These are phyloP conservation scores for Trypanosoma conorhini DNA, from an alignment of 208 protist species.

Conservation along the genomic window DNA sequence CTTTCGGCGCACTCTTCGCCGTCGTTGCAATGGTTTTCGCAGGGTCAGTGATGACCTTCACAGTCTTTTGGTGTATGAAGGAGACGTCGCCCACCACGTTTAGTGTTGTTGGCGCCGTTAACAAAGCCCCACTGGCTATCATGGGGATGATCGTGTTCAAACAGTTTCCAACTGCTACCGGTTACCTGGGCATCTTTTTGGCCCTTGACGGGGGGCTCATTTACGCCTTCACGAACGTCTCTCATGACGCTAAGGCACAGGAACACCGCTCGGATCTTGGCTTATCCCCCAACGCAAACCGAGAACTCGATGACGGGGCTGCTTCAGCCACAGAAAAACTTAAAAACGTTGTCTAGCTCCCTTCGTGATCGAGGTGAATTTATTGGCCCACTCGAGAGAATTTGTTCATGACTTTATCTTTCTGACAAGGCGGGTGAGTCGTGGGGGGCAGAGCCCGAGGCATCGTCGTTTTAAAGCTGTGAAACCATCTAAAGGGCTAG, in stretches of 20 bases:
- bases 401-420: no score
- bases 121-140: conserved; percentile 84
- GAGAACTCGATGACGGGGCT: background rate
- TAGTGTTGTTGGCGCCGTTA: conserved; percentile 83
- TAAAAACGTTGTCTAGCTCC: background rate
- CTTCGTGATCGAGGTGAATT: no score
- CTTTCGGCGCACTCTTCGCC: conserved; percentile 26
- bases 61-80: conserved; percentile 89
- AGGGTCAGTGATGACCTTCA: conserved; percentile 81
- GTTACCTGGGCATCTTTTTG: conserved; percentile 73
- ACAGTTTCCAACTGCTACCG: conserved; percentile 67
- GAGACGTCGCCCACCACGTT: conserved; percentile 91
- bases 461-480: no score
- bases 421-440: no score
- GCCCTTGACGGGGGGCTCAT: conserved; percentile 71
- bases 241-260: conserved; percentile 18
- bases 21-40: conserved; percentile 53
- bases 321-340: background rate
- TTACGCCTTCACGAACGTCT: conserved; percentile 70
- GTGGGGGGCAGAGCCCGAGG: no score
- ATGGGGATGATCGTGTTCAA: conserved; percentile 83
- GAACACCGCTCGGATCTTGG: background rate
- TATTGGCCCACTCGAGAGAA: no score
- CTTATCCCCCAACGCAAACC: background rate
- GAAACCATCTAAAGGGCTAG: no score